Percentiles rank a stretch among this genome's conserved stretches.
These are phyloP conservation scores for Cladosporium sphaerospermum DNA, from an alignment of 2,329 filamentous ascomycete genomes.

Conservation along the genomic window DNA sequence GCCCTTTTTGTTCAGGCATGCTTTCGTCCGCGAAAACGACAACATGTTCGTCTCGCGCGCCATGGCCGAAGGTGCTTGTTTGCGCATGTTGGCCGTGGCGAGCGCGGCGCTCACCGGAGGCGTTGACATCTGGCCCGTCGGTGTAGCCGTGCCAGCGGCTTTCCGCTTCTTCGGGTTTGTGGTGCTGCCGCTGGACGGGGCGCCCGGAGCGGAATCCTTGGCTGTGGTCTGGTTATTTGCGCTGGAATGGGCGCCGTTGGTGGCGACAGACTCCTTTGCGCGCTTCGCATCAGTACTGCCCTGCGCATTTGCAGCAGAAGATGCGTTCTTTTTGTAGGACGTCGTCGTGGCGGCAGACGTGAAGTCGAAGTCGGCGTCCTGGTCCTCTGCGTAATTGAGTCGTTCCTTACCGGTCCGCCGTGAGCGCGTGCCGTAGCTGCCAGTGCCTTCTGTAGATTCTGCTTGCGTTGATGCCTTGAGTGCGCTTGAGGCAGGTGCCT, in stretches of 20 bases:
- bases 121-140: conserved; percentile 20
- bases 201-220: conserved; percentile 41
- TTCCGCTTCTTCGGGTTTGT: conserved; percentile 75
- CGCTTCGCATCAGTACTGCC: conserved; percentile 15
- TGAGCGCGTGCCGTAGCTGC: conserved; percentile 79
- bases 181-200: conserved; percentile 51
- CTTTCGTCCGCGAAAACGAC: conserved; percentile 69
- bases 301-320: conserved; percentile 12
- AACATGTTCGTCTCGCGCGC: conserved; percentile 74
- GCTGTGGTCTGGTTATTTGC: conserved; percentile 7
- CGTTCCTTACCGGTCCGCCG: conserved; percentile 72
- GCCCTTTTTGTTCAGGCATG: conserved; percentile 61
- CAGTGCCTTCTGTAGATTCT: conserved; percentile 33
- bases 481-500: neutral
- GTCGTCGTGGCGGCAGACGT: conserved; percentile 34
- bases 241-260: conserved; percentile 13
- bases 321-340: conserved; percentile 29
- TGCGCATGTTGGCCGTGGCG: conserved; percentile 18
- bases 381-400: conserved; percentile 92
- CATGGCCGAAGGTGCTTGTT: conserved; percentile 34
- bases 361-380: conserved; percentile 82
- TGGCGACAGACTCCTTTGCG: conserved; percentile 12
- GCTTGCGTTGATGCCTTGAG: conserved; percentile 23
- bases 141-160: conserved; percentile 47
- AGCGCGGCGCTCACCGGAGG: conserved; percentile 21